phyloP scores from a whole-genome alignment of 495 filamentous ascomycete genomes.

The Bacidia rubella region DNA sequence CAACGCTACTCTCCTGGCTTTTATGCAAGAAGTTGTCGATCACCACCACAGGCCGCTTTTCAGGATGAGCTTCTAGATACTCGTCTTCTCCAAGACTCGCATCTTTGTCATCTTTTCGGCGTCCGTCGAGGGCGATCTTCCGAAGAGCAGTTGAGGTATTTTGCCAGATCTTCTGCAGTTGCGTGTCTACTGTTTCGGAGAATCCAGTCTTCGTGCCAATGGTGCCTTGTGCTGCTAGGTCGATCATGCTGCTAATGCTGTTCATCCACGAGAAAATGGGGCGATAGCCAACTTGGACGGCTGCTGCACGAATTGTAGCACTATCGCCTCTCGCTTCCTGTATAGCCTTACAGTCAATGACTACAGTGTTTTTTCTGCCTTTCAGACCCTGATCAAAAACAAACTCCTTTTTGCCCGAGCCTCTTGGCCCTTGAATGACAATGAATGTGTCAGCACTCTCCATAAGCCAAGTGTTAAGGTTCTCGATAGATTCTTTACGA shows the following conservation, averaged over 20 bases:
- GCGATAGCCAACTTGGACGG: conserved; percentile 74
- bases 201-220: conserved; percentile 93
- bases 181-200: conserved; percentile 83
- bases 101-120: conserved; percentile 61
- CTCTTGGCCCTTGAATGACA: conserved; percentile 80
- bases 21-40: conserved; percentile 92
- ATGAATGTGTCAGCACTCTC: conserved; percentile 88
- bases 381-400: conserved; percentile 74
- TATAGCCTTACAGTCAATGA: conserved; percentile 93
- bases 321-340: conserved; percentile 84
- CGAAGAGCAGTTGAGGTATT: conserved; percentile 73
- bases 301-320: conserved; percentile 71
- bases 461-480: conserved; percentile 71
- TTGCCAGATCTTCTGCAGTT: conserved; percentile 83
- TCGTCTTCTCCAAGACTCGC: conserved; percentile 65
- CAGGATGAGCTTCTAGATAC: conserved; percentile 83
- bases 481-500: conserved; percentile 62
- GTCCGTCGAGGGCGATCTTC: conserved; percentile 52
- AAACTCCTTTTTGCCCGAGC: conserved; percentile 80
- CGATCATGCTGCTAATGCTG: conserved; percentile 77
- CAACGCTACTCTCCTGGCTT: conserved; percentile 51
- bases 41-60: conserved; percentile 70
- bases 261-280: conserved; percentile 96
- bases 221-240: conserved; percentile 84
- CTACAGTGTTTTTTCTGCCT: conserved; percentile 59